Evolutionary conservation across 352 stramenopile genomes (phyloP), one percentile per base, ranked within the genome.

Genomic region (Globisporangium recalcitrans): DNA sequence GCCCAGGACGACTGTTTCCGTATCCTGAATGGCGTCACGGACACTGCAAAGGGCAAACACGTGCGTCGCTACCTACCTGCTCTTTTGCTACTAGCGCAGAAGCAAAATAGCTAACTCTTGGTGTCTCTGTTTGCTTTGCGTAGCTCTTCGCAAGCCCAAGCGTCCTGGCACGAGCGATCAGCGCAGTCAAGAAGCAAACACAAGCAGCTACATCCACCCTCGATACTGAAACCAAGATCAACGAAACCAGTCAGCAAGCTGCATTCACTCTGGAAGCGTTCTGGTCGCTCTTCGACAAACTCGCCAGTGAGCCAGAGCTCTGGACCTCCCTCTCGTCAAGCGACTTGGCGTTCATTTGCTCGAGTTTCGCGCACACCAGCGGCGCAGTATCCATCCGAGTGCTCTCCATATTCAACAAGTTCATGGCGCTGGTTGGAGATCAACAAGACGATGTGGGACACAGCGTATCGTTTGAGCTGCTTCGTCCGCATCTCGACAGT

Each of bases 301-400:
- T 91, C 27, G 72, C 81, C 8, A 71, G 58, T 4, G 67, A 58
- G 0, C 22, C 64, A 0, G 59, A 62, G 13, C 75, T 90, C 59
- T 93, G 84, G 84, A 32, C 31, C 1, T 63, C 65, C 11, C 72
- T 91, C 24, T 59, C 69, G 26, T 75, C 58, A 31, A 76, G 85
- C 46, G 74, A 89, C 62, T 83, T 90, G 48, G 78, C 78, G 29
- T 91, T 90, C 57, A 65, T 91, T 14, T 93, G 78, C 60, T 67
- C 70, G 1, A 74, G 74, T 24, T 91, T 90, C 51, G 68, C 75
- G 11, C 60, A 65, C 4, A 67, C 85, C 0, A 67, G 53, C 1
- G 73, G 78, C 8, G 52, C 54, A 9, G 74, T 65, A 1, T 74
- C 80, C 1, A 58, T 83, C 19, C 61, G 69, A 19, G 69, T 88